A percentile compares a stretch with the other conserved stretches of the same genome.
These are phyloP conservation scores for Stereocaulon alpinum DNA, from an alignment of 495 filamentous ascomycete species.

Conservation along the genomic window DNA sequence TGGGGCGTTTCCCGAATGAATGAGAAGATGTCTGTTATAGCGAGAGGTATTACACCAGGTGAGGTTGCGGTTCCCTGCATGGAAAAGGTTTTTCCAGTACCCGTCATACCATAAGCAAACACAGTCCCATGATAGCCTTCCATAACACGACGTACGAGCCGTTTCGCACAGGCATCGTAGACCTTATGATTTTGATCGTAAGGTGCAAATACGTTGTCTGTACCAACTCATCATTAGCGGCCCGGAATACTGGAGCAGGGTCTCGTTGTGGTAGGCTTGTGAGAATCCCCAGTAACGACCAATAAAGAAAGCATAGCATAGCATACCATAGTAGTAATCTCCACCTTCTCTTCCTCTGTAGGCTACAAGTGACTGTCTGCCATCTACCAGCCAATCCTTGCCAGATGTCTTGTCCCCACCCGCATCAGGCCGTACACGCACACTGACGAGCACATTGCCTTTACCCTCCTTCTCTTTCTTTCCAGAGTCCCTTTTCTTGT, in stretches of 20 bases:
- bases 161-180: constrained; percentile 88
- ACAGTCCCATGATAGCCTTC: constrained; percentile 98
- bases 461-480: constrained; percentile 54
- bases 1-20: constrained; percentile 96
- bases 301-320: background rate
- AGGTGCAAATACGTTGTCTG: constrained; percentile 91
- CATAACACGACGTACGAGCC: constrained; percentile 92
- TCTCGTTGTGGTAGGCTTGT: no score
- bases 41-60: constrained; percentile 94
- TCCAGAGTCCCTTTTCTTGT: constrained; percentile 27
- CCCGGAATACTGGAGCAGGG: background rate
- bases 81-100: constrained; percentile 96
- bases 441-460: constrained; percentile 93
- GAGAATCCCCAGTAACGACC: no score
- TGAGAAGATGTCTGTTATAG: constrained; percentile 97
- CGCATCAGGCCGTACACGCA: constrained; percentile 80
- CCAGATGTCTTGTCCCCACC: constrained; percentile 52
- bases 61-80: constrained; percentile 97
- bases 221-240: constrained; percentile 2
- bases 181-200: constrained; percentile 89
- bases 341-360: constrained; percentile 84
- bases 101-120: constrained; percentile 98
- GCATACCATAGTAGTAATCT: constrained; percentile 83
- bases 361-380: constrained; percentile 66
- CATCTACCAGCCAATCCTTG: constrained; percentile 88